Conservation (phyloP, 2,329 filamentous ascomycete species). For the Hortaea werneckii region DNA sequence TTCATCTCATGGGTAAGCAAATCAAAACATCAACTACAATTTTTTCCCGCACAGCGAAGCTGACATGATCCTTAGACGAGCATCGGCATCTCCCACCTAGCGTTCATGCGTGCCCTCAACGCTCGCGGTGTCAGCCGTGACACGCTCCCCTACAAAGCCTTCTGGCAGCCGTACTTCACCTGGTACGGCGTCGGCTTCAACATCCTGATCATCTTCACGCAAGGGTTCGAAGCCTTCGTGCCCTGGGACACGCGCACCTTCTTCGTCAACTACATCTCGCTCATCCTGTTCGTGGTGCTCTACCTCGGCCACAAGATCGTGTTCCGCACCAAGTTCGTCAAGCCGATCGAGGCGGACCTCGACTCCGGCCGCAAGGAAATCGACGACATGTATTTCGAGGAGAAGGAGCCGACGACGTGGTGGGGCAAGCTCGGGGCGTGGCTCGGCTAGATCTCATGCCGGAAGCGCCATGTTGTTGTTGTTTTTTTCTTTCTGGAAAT, state of each 20-base stretch:
- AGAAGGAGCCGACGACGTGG: slow-evolving; percentile 20
- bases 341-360: slow-evolving; percentile 33
- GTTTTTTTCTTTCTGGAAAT: too few relatives aligned
- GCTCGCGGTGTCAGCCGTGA: slow-evolving; percentile 60
- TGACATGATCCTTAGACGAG: slow-evolving; percentile 33
- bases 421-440: slow-evolving; percentile 25
- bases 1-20: slow-evolving; percentile 55
- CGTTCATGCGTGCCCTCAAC: slow-evolving; percentile 58
- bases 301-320: slow-evolving; percentile 64
- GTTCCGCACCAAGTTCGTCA: slow-evolving; percentile 33
- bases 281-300: slow-evolving; percentile 58
- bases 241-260: slow-evolving; percentile 62
- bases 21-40: too few relatives aligned
- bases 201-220: slow-evolving; percentile 63
- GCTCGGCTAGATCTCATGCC: slow-evolving; percentile 9
- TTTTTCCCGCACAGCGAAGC: background rate
- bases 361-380: slow-evolving; percentile 30
- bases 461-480: too few relatives aligned
- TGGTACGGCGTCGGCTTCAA: slow-evolving; percentile 56
- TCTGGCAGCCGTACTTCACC: slow-evolving; percentile 60
- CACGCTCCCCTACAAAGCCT: slow-evolving; percentile 59
- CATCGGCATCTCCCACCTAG: slow-evolving; percentile 61
- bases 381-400: slow-evolving; percentile 25
- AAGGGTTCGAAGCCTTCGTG: slow-evolving; percentile 68
- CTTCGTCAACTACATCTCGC: slow-evolving; percentile 63